Evolutionary conservation across 495 filamentous ascomycete species (phyloP).

Genomic region (Stereocaulon alpinum): DNA sequence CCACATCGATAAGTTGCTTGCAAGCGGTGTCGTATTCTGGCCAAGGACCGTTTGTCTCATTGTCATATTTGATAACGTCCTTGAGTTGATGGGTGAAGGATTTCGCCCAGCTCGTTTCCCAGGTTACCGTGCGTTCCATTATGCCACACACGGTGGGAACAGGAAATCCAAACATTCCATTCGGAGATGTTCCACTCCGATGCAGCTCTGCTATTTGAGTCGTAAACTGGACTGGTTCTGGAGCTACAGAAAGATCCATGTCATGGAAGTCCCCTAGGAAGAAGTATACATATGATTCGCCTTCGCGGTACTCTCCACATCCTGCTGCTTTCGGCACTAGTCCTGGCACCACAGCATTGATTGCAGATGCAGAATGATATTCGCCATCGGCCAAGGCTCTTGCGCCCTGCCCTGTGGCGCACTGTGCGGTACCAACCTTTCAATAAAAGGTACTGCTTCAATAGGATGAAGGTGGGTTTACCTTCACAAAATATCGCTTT

Average conservation of each 20-base stretch:
- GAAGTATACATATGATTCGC: constrained; percentile 29
- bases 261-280: constrained; percentile 38
- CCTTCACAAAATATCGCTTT: constrained; percentile 29
- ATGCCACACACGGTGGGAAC: constrained; percentile 39
- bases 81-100: constrained; percentile 34
- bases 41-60: constrained; percentile 28
- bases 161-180: constrained; percentile 46
- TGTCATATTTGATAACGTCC: constrained; percentile 29
- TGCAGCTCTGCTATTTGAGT: constrained; percentile 38
- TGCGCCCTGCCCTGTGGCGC: constrained; percentile 18
- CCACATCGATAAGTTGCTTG: constrained; percentile 27
- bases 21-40: constrained; percentile 26
- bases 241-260: constrained; percentile 29
- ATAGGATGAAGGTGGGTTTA: background rate
- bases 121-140: constrained; percentile 31
- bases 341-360: constrained; percentile 15
- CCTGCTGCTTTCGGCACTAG: constrained; percentile 18
- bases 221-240: constrained; percentile 35
- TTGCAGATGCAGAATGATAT: constrained; percentile 20
- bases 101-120: constrained; percentile 38
- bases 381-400: constrained; percentile 20
- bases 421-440: constrained; percentile 11
- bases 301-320: constrained; percentile 18
- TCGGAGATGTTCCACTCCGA: constrained; percentile 32
- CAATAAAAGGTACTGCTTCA: background rate